Conservation (phyloP, 495 filamentous ascomycete genomes). For the Annulohypoxylon bovei region DNA sequence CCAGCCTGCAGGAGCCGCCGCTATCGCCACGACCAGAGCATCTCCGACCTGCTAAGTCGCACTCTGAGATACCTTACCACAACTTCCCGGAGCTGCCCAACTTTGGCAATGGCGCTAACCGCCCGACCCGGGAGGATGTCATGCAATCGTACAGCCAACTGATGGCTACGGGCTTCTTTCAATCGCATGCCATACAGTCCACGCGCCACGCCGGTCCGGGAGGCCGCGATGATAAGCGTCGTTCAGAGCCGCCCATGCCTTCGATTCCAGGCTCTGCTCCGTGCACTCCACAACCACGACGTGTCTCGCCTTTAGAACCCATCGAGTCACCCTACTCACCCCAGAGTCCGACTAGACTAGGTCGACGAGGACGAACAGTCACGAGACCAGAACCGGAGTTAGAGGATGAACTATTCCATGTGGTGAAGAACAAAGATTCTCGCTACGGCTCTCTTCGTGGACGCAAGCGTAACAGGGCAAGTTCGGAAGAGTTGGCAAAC, state of each 20-base stretch:
- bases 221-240: conserved; percentile 19
- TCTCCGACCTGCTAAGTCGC: conserved; percentile 40
- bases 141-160: conserved; percentile 57
- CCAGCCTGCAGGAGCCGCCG: conserved; percentile 38
- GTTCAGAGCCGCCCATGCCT: conserved; percentile 34
- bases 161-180: conserved; percentile 59
- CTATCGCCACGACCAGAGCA: conserved; percentile 29
- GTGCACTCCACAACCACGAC: conserved; percentile 30
- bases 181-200: conserved; percentile 58
- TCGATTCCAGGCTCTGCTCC: conserved; percentile 28
- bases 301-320: conserved; percentile 26
- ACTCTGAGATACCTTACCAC: conserved; percentile 41
- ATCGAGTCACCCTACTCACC: conserved; percentile 21
- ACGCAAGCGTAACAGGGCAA: conserved; percentile 39
- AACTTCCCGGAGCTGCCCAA: conserved; percentile 35
- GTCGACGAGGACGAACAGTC: conserved; percentile 6
- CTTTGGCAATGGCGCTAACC: conserved; percentile 27
- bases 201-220: conserved; percentile 50
- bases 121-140: conserved; percentile 57
- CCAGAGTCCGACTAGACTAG: conserved; percentile 10
- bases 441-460: conserved; percentile 30
- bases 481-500: conserved; percentile 12
- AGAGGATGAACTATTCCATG: conserved; percentile 11
- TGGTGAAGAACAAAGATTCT: conserved; percentile 24
- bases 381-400: neutral